Base-by-base conservation (phyloP, 148 eudicot genomes). In the Chenopodium formosanum region DNA sequence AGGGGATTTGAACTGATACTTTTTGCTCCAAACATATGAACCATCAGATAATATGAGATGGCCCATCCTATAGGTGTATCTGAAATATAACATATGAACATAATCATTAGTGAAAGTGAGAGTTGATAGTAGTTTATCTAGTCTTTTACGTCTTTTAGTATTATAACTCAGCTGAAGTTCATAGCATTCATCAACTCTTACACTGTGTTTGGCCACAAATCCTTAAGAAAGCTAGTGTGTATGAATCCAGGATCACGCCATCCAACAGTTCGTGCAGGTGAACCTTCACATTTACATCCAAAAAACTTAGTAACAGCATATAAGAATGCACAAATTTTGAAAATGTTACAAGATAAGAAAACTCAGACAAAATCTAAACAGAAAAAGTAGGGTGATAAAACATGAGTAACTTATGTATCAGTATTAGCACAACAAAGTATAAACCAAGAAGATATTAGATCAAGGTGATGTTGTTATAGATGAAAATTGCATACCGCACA, bases 401-500 rank as follows among this genome's bases (percentile, higher is more conserved):
- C 62, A 56, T 56, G 62, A 9, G 17, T 56, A 17, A 16, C 62
- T 56, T 14, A 56, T 56, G 0, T 16, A 14, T 3, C 4, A 56
- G 17, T 4, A 14, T 4, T 17, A 56, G 4, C 22, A 17, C 17
- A 4, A 56, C 22, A 14, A 16, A 11, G 16, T 16, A 16, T 2
- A 17, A 14, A 50, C 62, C 62, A 56, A 56, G 62, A 2, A 19
- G 22, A 56, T 13, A 50, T 11, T 11, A 50, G 3, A 50, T 50
- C 53, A 50, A 56, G 62, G 62, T 17, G 62, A 56, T 56, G 62
- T 50, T 56, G 62, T 50, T 50, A 50, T 0, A 56, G 62, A 56
- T 17, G 4, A 56, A 56, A 13, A 17, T 4, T 56, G 50, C 71
- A 29, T 90, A 93, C 95, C 95, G 84, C 97, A 93, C 92, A 93